These are phyloP conservation scores for Hypoxylon sp. DNA, from an alignment of 2,329 filamentous ascomycete species.

Conservation along the genomic window DNA sequence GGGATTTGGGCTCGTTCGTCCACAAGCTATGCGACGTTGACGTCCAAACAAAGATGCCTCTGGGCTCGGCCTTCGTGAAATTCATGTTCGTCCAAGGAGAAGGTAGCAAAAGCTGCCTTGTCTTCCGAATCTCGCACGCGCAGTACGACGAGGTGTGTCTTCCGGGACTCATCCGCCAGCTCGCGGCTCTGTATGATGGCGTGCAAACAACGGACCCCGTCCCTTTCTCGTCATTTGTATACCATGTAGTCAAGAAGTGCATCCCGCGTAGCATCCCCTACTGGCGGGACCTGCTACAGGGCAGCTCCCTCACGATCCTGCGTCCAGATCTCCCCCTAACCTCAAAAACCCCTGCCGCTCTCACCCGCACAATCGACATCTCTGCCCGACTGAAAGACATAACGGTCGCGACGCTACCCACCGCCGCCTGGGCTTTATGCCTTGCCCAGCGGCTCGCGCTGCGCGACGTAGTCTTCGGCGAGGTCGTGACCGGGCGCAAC, in stretches of 20 bases:
- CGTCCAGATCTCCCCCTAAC: slow-evolving; percentile 58
- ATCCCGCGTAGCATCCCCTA: slow-evolving; percentile 69
- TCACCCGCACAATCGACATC: slow-evolving; percentile 62
- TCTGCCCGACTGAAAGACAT: slow-evolving; percentile 66
- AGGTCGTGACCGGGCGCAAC: slow-evolving; percentile 76
- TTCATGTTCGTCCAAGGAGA: slow-evolving; percentile 67
- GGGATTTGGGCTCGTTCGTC: slow-evolving; percentile 65
- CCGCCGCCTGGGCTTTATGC: slow-evolving; percentile 75
- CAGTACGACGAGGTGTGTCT: slow-evolving; percentile 80
- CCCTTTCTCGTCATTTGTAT: slow-evolving; percentile 64
- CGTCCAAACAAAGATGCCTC: slow-evolving; percentile 67
- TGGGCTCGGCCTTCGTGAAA: slow-evolving; percentile 73
- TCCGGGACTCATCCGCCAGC: slow-evolving; percentile 71
- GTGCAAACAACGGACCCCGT: slow-evolving; percentile 53
- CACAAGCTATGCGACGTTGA: slow-evolving; percentile 69
- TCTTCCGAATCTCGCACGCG: slow-evolving; percentile 76
- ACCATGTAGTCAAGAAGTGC: slow-evolving; percentile 58
- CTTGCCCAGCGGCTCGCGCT: slow-evolving; percentile 68
- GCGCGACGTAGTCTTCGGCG: slow-evolving; percentile 74
- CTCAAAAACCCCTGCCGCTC: slow-evolving; percentile 58
- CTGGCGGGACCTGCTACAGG: slow-evolving; percentile 72
- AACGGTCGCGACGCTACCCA: slow-evolving; percentile 75
- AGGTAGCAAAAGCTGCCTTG: slow-evolving; percentile 60
- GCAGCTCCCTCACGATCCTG: slow-evolving; percentile 65
- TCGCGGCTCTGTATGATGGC: slow-evolving; percentile 66